Conservation (phyloP, 2,329 filamentous ascomycete species). For the Thelonectria rubi region DNA sequence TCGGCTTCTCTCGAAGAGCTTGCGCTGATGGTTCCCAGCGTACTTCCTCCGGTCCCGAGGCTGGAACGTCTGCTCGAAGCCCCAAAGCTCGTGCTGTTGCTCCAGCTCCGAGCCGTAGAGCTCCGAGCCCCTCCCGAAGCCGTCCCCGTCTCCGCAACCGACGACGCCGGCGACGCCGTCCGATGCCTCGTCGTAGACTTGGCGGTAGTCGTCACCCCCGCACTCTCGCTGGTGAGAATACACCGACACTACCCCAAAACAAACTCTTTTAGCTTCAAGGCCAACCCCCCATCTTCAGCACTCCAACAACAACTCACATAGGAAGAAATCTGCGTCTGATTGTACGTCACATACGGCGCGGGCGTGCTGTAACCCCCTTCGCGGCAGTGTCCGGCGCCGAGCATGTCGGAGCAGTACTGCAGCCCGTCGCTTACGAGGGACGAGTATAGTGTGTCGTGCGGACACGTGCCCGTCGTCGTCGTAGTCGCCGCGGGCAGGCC, state of each 20-base stretch:
- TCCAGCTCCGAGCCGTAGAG: background rate
- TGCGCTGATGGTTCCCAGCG: background rate
- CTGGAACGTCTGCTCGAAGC: background rate
- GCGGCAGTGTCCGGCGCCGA: constrained; percentile 37
- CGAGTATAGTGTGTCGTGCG: constrained; percentile 44
- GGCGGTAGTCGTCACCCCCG: background rate
- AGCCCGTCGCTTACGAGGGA: constrained; percentile 41
- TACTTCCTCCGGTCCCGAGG: background rate
- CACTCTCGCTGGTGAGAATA: constrained; percentile 13
- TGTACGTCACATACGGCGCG: constrained; percentile 42
- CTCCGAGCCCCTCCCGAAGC: background rate
- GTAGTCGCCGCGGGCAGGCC: constrained; percentile 23
- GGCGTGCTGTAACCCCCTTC: constrained; percentile 40
- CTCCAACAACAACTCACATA: constrained; percentile 39
- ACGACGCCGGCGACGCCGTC: no score
- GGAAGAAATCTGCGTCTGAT: constrained; percentile 43
- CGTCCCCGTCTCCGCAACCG: background rate
- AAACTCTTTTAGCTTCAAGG: background rate
- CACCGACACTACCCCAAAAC: constrained; percentile 12
- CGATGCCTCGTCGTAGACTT: background rate
- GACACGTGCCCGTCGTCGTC: constrained; percentile 32
- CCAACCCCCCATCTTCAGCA: background rate
- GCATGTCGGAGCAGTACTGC: constrained; percentile 44
- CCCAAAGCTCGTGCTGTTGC: background rate
- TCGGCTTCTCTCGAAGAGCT: background rate